Base-by-base conservation (phyloP, 495 filamentous ascomycete genomes). In the Annulohypoxylon stygium region DNA sequence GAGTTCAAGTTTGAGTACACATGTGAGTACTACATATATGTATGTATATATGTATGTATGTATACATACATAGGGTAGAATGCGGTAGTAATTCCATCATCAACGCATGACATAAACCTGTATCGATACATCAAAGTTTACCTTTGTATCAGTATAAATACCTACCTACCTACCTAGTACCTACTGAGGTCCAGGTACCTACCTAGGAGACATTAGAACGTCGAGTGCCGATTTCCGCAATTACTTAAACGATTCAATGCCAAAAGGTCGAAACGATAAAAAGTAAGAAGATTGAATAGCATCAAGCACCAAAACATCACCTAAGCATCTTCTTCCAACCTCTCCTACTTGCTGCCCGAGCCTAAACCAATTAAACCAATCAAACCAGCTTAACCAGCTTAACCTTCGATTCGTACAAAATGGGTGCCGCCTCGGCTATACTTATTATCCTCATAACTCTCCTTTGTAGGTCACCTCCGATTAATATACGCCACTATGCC, bases 391-490 rank as follows among this genome's bases (percentile, higher is more conserved):
- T 58, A 43, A 23, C 36, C 1, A 41, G 4, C 26, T 43, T 58
- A 61, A 64, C 41, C 36, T 26, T 43, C 14, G 4, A 36, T 20
- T 2, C 73, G 65, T 61, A 47, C 68, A 80, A 79, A 45, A 91
- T 91, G 78, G 83, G 83, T 67, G 87, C 86, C 65, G 85, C 82
- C 8, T 79, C 86, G 53, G 79, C 87, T 76, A 75, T 91, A 76
- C 70, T 90, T 74, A 67, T 91, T 67, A 54, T 89, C 70, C 58
- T 90, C 67, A 77, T 90, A 77, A 86, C 88, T 77, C 76, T 92
- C 80, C 65, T 91, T 53, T 77, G 86, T 88, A 78, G 57, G 76
- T 73, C 4, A 43, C 9, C 4, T 8, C 1, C 1, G 26, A 48
- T 9, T 6, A 3, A 39, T 58, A 23, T 14, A 37, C 5, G 30